phyloP scores from a whole-genome alignment of 2,329 filamentous ascomycete genomes.

The Mollisia scopiformis region DNA sequence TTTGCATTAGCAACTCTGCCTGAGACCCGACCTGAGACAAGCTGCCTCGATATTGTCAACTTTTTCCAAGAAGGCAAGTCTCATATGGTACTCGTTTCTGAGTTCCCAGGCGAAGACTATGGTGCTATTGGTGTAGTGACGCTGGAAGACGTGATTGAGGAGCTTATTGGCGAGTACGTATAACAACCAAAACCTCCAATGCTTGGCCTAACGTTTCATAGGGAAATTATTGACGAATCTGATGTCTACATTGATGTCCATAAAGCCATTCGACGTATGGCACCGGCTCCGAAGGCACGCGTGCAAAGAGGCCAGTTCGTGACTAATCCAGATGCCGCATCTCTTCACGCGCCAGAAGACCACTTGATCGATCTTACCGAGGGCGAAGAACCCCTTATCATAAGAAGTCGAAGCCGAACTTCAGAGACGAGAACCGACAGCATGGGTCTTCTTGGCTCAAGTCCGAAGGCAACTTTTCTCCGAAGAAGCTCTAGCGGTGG shows the following conservation, averaged over 20 bases:
- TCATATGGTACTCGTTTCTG: constrained; percentile 96
- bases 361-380: constrained; percentile 50
- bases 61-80: constrained; percentile 99
- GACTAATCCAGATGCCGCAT: constrained; percentile 44
- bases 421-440: constrained; percentile 11
- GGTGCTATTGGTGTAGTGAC: constrained; percentile 94
- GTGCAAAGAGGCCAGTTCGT: constrained; percentile 60
- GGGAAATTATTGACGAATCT: constrained; percentile 98
- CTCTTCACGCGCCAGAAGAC: constrained; percentile 36
- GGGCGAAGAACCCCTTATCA: constrained; percentile 35
- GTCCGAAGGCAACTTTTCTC: constrained; percentile 55
- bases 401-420: not conserved
- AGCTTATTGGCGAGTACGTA: constrained; percentile 93
- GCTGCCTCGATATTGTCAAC: constrained; percentile 97
- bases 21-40: constrained; percentile 92
- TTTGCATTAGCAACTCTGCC: constrained; percentile 93
- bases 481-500: constrained; percentile 58
- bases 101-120: constrained; percentile 84
- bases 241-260: constrained; percentile 98
- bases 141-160: constrained; percentile 96
- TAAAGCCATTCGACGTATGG: constrained; percentile 84
- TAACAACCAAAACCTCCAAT: no score
- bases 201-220: constrained; percentile 44
- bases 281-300: constrained; percentile 67
- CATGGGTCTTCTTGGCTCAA: constrained; percentile 29